Evolutionary conservation across 2,329 filamentous ascomycete species (phyloP).

Genomic region (Diplodia intermedia): DNA sequence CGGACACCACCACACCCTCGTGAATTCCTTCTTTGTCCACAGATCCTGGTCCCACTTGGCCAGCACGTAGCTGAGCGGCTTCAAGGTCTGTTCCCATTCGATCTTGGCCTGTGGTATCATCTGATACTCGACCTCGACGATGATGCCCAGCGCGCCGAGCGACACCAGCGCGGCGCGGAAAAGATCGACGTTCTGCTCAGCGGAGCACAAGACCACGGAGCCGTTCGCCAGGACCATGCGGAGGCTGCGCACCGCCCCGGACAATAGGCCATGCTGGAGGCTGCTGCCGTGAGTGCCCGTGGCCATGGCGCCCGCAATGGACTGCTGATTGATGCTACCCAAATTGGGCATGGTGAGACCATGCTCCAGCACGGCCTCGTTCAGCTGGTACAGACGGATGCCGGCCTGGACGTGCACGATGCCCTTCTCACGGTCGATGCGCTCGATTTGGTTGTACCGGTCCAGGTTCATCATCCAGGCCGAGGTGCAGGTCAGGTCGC

Average conservation of each 20-base stretch:
- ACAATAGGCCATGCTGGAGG: slow-evolving; percentile 81
- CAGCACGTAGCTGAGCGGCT: slow-evolving; percentile 72
- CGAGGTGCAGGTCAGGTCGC: slow-evolving; percentile 88
- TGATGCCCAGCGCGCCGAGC: slow-evolving; percentile 87
- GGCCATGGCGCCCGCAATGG: slow-evolving; percentile 87
- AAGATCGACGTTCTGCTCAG: slow-evolving; percentile 72
- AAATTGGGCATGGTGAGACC: slow-evolving; percentile 89
- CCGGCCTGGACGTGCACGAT: slow-evolving; percentile 84
- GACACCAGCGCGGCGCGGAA: slow-evolving; percentile 89
- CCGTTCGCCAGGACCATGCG: slow-evolving; percentile 85
- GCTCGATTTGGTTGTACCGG: slow-evolving; percentile 74
- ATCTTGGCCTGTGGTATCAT: slow-evolving; percentile 83
- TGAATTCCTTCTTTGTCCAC: slow-evolving; percentile 87
- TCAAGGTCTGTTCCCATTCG: slow-evolving; percentile 82
- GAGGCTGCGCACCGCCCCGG: slow-evolving; percentile 75
- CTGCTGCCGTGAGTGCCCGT: slow-evolving; percentile 95
- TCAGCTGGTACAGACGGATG: slow-evolving; percentile 79
- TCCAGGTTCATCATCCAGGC: slow-evolving; percentile 96
- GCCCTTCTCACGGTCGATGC: slow-evolving; percentile 69
- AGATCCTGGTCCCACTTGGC: slow-evolving; percentile 73
- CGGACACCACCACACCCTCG: slow-evolving; percentile 96
- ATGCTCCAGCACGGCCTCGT: slow-evolving; percentile 73
- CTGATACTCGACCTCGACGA: slow-evolving; percentile 86
- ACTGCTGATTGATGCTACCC: slow-evolving; percentile 94
- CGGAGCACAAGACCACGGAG: slow-evolving; percentile 71